Evolutionary conservation across 2,329 filamentous ascomycete genomes (phyloP).

Genomic region (Ceratocystis diversiconidia): DNA sequence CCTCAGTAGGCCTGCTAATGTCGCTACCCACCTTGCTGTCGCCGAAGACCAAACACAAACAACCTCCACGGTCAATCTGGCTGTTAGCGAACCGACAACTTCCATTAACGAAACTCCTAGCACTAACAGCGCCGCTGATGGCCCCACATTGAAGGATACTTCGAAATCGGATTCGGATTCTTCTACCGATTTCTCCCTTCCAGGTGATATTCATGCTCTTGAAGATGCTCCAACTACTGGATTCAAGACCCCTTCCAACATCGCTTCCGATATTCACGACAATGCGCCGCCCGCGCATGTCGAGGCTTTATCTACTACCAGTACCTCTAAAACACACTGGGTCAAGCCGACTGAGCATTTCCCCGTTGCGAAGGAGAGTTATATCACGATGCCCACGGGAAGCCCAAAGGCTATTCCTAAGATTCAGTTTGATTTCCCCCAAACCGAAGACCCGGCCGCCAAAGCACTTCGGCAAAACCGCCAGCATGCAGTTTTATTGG

Average conservation of each 20-base stretch:
- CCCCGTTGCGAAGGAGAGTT: conserved; percentile 53
- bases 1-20: background rate
- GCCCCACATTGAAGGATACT: conserved; percentile 10
- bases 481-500: conserved; percentile 52
- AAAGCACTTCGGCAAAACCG: conserved; percentile 51
- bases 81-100: background rate
- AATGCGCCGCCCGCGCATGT: background rate
- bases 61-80: background rate
- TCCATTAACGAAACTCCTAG: background rate
- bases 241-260: background rate
- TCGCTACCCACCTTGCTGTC: background rate
- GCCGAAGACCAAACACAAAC: background rate
- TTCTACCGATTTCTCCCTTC: conserved; percentile 11
- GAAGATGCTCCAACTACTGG: background rate
- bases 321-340: conserved; percentile 48
- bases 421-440: conserved; percentile 60
- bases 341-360: conserved; percentile 59
- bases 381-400: conserved; percentile 64
- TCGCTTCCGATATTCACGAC: background rate
- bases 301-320: background rate
- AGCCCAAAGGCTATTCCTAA: conserved; percentile 55
- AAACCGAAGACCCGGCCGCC: conserved; percentile 42
- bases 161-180: background rate
- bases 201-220: background rate
- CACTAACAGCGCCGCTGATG: conserved; percentile 3